Percentiles rank a stretch among this genome's conserved stretches.
phyloP scores from a whole-genome alignment of 2,329 filamentous ascomycete genomes.

The Sporothrix humicola region DNA sequence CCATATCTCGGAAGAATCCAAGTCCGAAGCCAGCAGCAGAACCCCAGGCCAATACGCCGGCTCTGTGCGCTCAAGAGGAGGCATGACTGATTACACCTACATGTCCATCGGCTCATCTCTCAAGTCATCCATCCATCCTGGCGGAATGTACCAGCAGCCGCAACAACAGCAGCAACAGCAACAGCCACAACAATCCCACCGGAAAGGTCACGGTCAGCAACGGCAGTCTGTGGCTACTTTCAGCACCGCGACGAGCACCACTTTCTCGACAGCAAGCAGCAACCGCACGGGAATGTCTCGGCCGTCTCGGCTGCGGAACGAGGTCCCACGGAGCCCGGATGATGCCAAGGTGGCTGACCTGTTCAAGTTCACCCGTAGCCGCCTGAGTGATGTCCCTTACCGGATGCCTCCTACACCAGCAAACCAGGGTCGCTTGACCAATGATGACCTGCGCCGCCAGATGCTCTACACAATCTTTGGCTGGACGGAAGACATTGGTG shows the following conservation, averaged over 20 bases:
- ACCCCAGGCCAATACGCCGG: slow-evolving; percentile 56
- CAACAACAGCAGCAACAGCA: slow-evolving; percentile 15
- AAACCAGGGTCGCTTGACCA: slow-evolving; percentile 67
- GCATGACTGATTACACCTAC: slow-evolving; percentile 67
- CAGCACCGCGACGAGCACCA: slow-evolving; percentile 56
- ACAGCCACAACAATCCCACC: slow-evolving; percentile 37
- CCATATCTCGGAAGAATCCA: slow-evolving; percentile 45
- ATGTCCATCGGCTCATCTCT: slow-evolving; percentile 70
- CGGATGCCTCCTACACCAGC: slow-evolving; percentile 65
- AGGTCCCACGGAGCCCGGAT: slow-evolving; percentile 78
- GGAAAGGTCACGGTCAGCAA: slow-evolving; percentile 42
- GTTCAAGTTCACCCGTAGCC: slow-evolving; percentile 82
- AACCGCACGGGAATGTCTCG: slow-evolving; percentile 39
- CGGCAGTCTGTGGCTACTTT: slow-evolving; percentile 55
- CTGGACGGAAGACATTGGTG: slow-evolving; percentile 84
- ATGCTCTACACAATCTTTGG: slow-evolving; percentile 96
- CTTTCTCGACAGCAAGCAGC: slow-evolving; percentile 53
- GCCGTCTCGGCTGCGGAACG: slow-evolving; percentile 77
- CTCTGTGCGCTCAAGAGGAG: slow-evolving; percentile 60
- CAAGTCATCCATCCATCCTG: slow-evolving; percentile 45
- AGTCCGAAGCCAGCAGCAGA: slow-evolving; percentile 51
- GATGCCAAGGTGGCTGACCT: slow-evolving; percentile 76
- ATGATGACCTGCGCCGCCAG: slow-evolving; percentile 81
- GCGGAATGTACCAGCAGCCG: slow-evolving; percentile 28
- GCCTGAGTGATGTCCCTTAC: slow-evolving; percentile 83